Evolutionary conservation across 164 flowering plant genomes (phyloP).

Genomic region (Umbellularia californica): DNA sequence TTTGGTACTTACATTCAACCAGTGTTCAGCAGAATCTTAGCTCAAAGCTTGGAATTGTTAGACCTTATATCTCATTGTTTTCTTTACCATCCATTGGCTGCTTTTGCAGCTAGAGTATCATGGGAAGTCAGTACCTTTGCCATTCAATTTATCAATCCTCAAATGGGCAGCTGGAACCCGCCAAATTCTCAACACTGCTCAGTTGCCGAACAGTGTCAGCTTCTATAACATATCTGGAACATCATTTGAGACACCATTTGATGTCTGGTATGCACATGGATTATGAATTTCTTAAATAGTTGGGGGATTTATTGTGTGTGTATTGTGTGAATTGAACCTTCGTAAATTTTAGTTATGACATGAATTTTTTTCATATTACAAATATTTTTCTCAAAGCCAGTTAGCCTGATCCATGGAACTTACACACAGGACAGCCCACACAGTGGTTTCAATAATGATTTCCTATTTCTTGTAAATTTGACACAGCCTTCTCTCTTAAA

Average conservation of each 20-base stretch:
- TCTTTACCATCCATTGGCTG: background rate
- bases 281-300: background rate
- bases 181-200: conserved; percentile 45
- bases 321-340: background rate
- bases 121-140: conserved; percentile 60
- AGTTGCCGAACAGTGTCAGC: conserved; percentile 59
- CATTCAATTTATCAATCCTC: conserved; percentile 65
- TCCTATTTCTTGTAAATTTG: background rate
- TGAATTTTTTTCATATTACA: background rate
- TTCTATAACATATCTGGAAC: conserved; percentile 86
- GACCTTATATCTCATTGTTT: background rate
- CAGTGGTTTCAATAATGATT: background rate
- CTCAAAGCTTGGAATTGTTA: too few species aligned
- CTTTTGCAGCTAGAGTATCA: conserved; percentile 48
- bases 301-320: background rate
- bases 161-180: conserved; percentile 83
- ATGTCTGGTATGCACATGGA: conserved; percentile 62
- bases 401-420: too few species aligned
- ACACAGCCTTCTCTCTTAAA: conserved; percentile 6
- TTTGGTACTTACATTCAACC: too few species aligned
- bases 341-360: background rate
- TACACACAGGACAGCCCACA: background rate
- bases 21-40: too few species aligned
- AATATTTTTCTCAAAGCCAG: background rate
- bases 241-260: conserved; percentile 76